These are phyloP conservation scores for Hemerocallis citrina DNA, from an alignment of 106 monocot species.

Conservation along the genomic window DNA sequence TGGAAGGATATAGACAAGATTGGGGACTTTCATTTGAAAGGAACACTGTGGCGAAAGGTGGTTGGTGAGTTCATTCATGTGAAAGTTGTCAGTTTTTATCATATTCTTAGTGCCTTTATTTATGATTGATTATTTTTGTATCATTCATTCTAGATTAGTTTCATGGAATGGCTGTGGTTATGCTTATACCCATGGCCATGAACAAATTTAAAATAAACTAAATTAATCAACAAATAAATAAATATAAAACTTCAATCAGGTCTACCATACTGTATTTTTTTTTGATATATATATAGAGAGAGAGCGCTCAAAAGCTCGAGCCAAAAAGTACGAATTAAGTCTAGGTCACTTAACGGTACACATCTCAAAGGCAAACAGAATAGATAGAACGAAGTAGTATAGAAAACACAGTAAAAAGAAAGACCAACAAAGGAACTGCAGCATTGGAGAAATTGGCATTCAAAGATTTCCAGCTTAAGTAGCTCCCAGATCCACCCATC, in stretches of 20 bases:
- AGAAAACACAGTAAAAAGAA: too few species aligned
- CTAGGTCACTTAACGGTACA: too few species aligned
- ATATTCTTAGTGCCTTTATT: too few species aligned
- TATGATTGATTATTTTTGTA: neutral
- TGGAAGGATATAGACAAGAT: conserved; percentile 95
- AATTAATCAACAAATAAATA: too few species aligned
- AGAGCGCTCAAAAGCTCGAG: neutral
- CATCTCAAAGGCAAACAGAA: too few species aligned
- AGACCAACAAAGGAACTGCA: too few species aligned
- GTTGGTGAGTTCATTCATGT: conserved; percentile 85
- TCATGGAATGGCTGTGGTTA: neutral
- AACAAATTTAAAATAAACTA: neutral
- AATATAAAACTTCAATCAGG: neutral
- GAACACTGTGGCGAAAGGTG: conserved; percentile 65
- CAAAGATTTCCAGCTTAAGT: too few species aligned
- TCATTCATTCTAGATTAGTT: neutral
- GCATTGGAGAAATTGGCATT: too few species aligned
- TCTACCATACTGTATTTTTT: neutral
- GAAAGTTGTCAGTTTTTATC: too few species aligned
- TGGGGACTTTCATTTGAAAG: conserved; percentile 87
- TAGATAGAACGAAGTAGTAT: too few species aligned
- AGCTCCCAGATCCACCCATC: too few species aligned
- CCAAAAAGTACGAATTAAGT: neutral
- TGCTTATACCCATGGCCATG: neutral
- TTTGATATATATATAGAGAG: neutral